Percentiles rank a stretch among this genome's conserved stretches.
Evolutionary conservation across 768 basidiomycete species (phyloP).

Genomic region (Candolleomyces aberdarensis): DNA sequence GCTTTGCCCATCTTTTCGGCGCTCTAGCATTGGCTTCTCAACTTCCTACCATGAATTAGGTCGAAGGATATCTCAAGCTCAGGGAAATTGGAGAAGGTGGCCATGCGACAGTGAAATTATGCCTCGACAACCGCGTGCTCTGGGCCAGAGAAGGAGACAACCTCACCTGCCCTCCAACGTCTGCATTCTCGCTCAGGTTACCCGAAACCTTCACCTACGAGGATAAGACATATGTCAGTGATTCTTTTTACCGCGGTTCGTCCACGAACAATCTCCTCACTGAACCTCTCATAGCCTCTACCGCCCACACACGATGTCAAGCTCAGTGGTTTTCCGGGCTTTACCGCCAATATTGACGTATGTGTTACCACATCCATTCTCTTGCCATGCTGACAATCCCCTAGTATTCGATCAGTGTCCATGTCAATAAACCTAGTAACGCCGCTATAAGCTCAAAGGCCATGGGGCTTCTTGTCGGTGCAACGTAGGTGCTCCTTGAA

Average conservation of each 20-base stretch:
- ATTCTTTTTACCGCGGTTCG: background rate
- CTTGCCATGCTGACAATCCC: background rate
- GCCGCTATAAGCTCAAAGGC: constrained; percentile 51
- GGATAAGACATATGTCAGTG: constrained; percentile 56
- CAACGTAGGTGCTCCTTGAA: constrained; percentile 39
- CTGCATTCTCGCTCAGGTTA: constrained; percentile 54
- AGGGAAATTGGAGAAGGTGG: constrained; percentile 72
- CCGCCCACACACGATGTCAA: constrained; percentile 71
- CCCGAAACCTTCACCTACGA: constrained; percentile 58
- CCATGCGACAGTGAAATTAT: constrained; percentile 46
- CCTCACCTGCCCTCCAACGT: constrained; percentile 45
- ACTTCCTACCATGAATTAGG: constrained; percentile 30
- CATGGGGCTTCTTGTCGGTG: constrained; percentile 49
- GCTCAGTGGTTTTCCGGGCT: constrained; percentile 69
- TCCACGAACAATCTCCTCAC: background rate
- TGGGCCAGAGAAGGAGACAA: constrained; percentile 52
- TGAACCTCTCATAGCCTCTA: constrained; percentile 43
- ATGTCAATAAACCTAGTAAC: constrained; percentile 45
- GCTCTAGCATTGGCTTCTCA: background rate
- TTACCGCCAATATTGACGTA: constrained; percentile 59
- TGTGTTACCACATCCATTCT: constrained; percentile 7
- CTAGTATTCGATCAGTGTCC: constrained; percentile 56
- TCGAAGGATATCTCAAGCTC: constrained; percentile 57
- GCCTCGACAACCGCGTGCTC: constrained; percentile 47
- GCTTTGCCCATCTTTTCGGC: background rate